Percentiles rank a stretch among this genome's conserved stretches.
phyloP scores from a whole-genome alignment of 164 flowering plant species.

The Magnolia officinalis region DNA sequence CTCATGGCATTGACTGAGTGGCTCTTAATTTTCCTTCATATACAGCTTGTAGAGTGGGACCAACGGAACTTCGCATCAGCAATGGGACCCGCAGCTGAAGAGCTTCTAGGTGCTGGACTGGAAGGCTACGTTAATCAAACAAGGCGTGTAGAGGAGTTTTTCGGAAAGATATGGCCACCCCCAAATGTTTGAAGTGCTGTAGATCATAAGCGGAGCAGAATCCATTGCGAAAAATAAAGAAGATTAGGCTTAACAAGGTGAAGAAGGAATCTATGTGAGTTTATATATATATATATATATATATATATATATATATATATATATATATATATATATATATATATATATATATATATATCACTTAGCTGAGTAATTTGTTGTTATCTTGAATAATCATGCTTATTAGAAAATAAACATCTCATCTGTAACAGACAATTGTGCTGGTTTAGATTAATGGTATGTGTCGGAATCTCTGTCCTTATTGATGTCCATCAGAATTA shows the following conservation, averaged over 20 bases:
- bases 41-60: conserved; percentile 87
- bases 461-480: background rate
- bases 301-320: too few species aligned
- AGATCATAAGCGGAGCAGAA: background rate
- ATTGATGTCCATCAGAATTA: too few species aligned
- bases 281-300: too few species aligned
- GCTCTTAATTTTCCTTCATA: background rate
- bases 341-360: too few species aligned
- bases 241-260: too few species aligned
- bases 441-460: background rate
- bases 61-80: conserved; percentile 70
- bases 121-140: conserved; percentile 77
- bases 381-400: background rate
- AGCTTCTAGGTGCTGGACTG: conserved; percentile 73
- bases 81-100: conserved; percentile 90
- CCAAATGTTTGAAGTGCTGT: conserved; percentile 65
- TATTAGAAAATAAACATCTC: background rate
- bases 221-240: background rate
- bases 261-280: too few species aligned
- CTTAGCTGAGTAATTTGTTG: background rate
- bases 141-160: conserved; percentile 73
- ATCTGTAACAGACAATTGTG: background rate
- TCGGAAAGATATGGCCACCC: conserved; percentile 95
- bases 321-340: too few species aligned
- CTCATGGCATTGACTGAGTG: background rate